A percentile compares a stretch with the other conserved stretches of the same genome.
Conservation (phyloP, 306 rosid genomes). For the Pachyrhizus erosus region DNA sequence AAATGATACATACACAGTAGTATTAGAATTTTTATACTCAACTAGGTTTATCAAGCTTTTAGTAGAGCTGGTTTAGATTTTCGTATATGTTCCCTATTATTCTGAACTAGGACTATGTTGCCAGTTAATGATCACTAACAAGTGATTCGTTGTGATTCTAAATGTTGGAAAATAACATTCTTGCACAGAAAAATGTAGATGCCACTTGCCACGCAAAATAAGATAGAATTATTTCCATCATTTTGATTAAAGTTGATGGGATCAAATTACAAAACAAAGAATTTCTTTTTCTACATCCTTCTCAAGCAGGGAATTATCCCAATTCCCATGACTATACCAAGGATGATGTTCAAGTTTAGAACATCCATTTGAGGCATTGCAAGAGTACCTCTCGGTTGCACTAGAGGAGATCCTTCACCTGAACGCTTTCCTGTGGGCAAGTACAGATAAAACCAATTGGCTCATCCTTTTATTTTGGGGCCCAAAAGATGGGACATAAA, state of each 20-base stretch:
- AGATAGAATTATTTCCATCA: neutral
- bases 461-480: constrained; percentile 21
- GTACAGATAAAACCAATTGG: constrained; percentile 31
- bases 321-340: neutral
- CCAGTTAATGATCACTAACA: neutral
- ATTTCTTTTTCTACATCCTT: neutral
- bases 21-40: neutral
- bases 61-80: no score
- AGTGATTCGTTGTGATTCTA: no score
- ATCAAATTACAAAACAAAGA: neutral
- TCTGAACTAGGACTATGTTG: neutral
- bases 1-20: neutral
- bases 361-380: neutral
- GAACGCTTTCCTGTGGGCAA: constrained; percentile 21
- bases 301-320: no score
- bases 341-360: constrained; percentile 4
- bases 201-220: neutral
- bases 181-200: neutral
- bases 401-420: neutral
- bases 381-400: neutral
- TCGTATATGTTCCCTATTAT: neutral
- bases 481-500: constrained; percentile 24
- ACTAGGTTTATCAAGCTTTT: neutral
- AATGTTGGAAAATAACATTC: neutral
- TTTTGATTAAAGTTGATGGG: neutral